Evolutionary conservation across 768 basidiomycete species (phyloP).

Genomic region (Auriscalpium vulgare): DNA sequence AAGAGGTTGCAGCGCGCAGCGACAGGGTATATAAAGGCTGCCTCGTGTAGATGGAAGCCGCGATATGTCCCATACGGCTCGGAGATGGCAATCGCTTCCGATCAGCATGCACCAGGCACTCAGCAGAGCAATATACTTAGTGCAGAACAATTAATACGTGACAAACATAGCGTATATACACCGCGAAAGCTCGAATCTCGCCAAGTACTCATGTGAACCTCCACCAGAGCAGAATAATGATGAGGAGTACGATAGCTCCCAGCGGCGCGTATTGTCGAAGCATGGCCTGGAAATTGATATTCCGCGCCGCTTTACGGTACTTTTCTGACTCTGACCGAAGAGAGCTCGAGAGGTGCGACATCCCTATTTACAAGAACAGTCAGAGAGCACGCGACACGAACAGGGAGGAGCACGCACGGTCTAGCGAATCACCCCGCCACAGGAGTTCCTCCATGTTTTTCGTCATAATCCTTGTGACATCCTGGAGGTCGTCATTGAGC

Average conservation of each 20-base stretch:
- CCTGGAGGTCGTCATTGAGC: conserved; percentile 93
- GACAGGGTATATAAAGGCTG: not conserved
- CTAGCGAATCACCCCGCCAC: conserved; percentile 96
- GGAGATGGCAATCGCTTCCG: not conserved
- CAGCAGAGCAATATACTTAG: conserved; percentile 2
- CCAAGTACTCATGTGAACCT: conserved; percentile 51
- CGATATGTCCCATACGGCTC: no score
- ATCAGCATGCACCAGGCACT: not conserved
- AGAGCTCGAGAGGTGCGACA: conserved; percentile 94
- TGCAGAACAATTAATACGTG: not conserved
- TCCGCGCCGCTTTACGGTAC: conserved; percentile 91
- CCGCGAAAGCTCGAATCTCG: not conserved
- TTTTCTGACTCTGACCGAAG: conserved; percentile 95
- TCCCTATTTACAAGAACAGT: conserved; percentile 42
- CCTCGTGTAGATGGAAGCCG: not conserved
- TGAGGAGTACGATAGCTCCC: conserved; percentile 69
- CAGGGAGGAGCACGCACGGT: conserved; percentile 49
- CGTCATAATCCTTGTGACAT: conserved; percentile 98
- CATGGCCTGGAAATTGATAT: conserved; percentile 92
- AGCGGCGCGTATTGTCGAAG: conserved; percentile 93
- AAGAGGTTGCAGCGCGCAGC: not conserved
- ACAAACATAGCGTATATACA: conserved; percentile 3
- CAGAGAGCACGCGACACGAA: not conserved
- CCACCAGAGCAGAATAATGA: conserved; percentile 76
- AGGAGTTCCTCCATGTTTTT: conserved; percentile 99